phyloP scores from a whole-genome alignment of 805 yeast genomes.

The Hemisphaericaspora nanyangensis region DNA sequence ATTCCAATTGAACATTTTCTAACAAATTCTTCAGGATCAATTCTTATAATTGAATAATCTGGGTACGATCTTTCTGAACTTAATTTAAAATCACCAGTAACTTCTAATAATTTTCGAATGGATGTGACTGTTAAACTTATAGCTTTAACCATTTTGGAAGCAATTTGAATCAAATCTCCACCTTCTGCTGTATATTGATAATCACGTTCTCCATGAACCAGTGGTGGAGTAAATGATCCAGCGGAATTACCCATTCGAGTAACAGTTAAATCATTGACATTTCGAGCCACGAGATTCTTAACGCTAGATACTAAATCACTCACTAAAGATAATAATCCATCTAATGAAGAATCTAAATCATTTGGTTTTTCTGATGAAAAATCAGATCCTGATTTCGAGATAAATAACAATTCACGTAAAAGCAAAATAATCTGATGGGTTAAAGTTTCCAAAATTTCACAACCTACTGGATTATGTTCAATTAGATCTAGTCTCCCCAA shows the following conservation, averaged over 20 bases:
- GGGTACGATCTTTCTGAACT: conserved; percentile 57
- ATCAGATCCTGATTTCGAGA: conserved; percentile 49
- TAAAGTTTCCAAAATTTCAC: conserved; percentile 61
- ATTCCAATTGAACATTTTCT: conserved; percentile 59
- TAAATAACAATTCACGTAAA: conserved; percentile 58
- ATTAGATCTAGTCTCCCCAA: conserved; percentile 76
- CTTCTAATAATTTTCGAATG: conserved; percentile 47
- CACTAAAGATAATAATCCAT: conserved; percentile 54
- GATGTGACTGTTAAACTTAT: conserved; percentile 48
- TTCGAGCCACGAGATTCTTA: conserved; percentile 55
- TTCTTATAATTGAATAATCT: conserved; percentile 53
- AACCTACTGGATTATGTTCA: conserved; percentile 68
- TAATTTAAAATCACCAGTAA: conserved; percentile 66
- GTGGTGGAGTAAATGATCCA: conserved; percentile 4
- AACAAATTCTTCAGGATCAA: conserved; percentile 59
- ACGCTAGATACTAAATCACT: conserved; percentile 64
- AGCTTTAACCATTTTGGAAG: conserved; percentile 57
- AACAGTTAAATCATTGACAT: conserved; percentile 40
- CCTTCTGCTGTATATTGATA: conserved; percentile 68
- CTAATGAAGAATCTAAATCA: conserved; percentile 49
- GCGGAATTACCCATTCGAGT: conserved; percentile 20
- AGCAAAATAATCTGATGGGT: conserved; percentile 66
- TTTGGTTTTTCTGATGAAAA: conserved; percentile 34
- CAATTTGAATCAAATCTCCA: conserved; percentile 54
- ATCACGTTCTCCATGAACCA: conserved; percentile 9